These are phyloP conservation scores for Cutaneotrichosporon sp. DNA, from an alignment of 1,284 basidiomycete species.

Conservation along the genomic window DNA sequence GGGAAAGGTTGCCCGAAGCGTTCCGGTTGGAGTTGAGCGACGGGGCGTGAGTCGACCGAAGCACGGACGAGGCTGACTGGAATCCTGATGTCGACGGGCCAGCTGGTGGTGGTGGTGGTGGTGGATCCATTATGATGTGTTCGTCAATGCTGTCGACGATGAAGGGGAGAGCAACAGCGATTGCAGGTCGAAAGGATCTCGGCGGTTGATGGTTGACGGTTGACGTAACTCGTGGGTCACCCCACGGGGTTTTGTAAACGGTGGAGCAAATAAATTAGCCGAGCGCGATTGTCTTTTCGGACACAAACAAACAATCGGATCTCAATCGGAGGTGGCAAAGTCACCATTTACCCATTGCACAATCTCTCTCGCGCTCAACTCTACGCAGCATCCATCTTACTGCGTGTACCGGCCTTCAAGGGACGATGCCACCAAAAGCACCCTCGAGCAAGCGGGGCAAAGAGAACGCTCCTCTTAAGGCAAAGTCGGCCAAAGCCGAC, in stretches of 20 bases:
- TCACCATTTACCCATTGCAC: neutral
- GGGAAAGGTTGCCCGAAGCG: slow-evolving; percentile 20
- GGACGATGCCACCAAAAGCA: slow-evolving; percentile 1
- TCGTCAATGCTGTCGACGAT: neutral
- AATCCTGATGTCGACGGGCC: slow-evolving; percentile 5
- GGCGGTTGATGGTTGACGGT: neutral
- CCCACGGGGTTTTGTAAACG: neutral
- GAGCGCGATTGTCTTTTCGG: neutral
- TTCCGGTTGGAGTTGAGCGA: slow-evolving; percentile 19
- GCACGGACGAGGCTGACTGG: slow-evolving; percentile 22
- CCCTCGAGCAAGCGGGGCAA: slow-evolving; percentile 11
- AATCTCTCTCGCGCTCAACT: neutral
- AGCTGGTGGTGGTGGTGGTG: neutral
- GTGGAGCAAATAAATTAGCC: neutral
- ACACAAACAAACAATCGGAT: neutral
- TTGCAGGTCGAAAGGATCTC: no score
- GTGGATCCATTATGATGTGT: slow-evolving; percentile 18
- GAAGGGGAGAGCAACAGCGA: neutral
- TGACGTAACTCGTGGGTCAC: slow-evolving; percentile 14
- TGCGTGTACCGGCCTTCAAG: neutral
- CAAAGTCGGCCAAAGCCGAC: slow-evolving; percentile 3
- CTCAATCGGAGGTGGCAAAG: neutral
- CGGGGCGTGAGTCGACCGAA: slow-evolving; percentile 14
- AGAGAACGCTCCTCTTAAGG: slow-evolving; percentile 12
- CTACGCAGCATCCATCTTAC: neutral